These are phyloP conservation scores for Porphyra umbilicalis DNA, from an alignment of 31 red algal genomes.

Conservation along the genomic window DNA sequence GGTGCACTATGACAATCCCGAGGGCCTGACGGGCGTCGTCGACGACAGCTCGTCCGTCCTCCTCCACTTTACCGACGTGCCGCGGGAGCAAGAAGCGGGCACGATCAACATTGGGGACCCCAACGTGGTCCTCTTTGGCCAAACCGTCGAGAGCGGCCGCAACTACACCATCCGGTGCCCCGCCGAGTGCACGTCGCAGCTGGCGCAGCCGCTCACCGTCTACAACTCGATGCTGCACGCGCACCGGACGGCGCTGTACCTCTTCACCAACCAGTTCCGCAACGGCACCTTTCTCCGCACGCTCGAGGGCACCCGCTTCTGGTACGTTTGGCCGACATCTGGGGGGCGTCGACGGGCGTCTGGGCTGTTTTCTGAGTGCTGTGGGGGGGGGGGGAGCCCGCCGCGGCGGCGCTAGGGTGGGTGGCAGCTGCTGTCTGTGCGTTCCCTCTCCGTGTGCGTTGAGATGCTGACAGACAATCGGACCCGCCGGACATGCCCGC, in stretches of 20 bases:
- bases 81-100: slow-evolving; percentile 27
- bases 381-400: no score
- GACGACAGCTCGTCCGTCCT: slow-evolving; percentile 20
- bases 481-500: no score
- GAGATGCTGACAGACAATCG: no score
- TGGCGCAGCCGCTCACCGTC: slow-evolving; percentile 18
- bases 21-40: neutral
- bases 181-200: slow-evolving; percentile 23
- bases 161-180: slow-evolving; percentile 38
- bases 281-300: neutral
- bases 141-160: slow-evolving; percentile 7
- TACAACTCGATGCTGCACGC: slow-evolving; percentile 32
- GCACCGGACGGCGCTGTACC: slow-evolving; percentile 36
- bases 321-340: no score
- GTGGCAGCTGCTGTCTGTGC: no score
- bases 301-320: neutral
- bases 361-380: no score
- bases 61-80: slow-evolving; percentile 19
- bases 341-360: no score
- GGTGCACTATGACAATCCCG: slow-evolving; percentile 49
- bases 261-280: slow-evolving; percentile 32
- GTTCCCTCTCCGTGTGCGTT: no score
- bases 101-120: slow-evolving; percentile 35
- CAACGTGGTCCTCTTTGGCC: slow-evolving; percentile 4
- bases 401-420: no score